Conservation (phyloP, 2,329 filamentous ascomycete species). For the Aspergillus brasiliensis region DNA sequence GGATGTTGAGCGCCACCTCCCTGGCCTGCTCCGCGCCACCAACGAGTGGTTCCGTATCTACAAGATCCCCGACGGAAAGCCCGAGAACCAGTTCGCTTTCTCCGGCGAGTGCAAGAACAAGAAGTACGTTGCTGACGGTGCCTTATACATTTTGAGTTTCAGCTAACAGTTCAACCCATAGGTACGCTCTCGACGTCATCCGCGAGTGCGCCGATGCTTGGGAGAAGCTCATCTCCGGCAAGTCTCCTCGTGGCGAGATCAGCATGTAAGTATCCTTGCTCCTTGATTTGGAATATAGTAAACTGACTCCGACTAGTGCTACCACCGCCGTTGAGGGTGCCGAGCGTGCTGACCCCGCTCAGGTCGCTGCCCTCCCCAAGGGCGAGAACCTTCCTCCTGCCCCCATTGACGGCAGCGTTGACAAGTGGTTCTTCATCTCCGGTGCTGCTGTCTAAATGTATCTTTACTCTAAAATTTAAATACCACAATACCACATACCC, state of each 20-base stretch:
- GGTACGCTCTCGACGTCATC: constrained; percentile 92
- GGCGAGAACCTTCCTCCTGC: constrained; percentile 80
- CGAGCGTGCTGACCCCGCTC: constrained; percentile 67
- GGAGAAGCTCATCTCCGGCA: constrained; percentile 93
- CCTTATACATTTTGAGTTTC: background rate
- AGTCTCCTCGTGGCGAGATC: constrained; percentile 75
- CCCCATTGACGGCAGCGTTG: constrained; percentile 92
- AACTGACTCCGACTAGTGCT: constrained; percentile 56
- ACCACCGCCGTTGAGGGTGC: constrained; percentile 74
- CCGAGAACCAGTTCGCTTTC: constrained; percentile 99
- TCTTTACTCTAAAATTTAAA: constrained; percentile 32
- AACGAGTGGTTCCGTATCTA: constrained; percentile 99
- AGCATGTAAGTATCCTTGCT: constrained; percentile 67
- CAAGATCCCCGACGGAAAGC: constrained; percentile 99
- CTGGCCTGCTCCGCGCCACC: constrained; percentile 92
- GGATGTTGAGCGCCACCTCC: constrained; percentile 97
- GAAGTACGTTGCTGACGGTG: constrained; percentile 60
- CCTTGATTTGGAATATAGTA: background rate
- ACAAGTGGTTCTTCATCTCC: constrained; percentile 99
- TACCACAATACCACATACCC: constrained; percentile 20
- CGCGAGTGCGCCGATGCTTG: constrained; percentile 95
- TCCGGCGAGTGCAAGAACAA: constrained; percentile 99
- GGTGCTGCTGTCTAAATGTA: constrained; percentile 76
- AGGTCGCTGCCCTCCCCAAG: constrained; percentile 74
- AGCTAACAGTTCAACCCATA: constrained; percentile 36